Percentiles rank a stretch among this genome's conserved stretches.
Evolutionary conservation across 768 basidiomycete genomes (phyloP).

Genomic region (Pleurotus eryngii): DNA sequence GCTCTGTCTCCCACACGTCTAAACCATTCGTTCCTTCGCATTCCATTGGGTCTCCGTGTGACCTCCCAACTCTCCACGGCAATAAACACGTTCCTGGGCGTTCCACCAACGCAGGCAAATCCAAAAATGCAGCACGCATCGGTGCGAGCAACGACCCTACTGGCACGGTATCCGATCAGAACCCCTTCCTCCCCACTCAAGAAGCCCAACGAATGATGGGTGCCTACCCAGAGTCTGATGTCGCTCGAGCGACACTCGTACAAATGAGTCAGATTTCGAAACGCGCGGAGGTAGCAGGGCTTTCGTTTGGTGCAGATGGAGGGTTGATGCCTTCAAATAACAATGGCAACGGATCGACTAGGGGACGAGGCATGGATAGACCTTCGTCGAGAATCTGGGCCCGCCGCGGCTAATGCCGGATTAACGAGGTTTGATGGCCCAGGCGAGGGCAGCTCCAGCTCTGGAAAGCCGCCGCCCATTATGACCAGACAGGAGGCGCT

Average conservation of each 20-base stretch:
- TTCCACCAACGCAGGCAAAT: constrained; percentile 3
- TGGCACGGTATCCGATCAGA: constrained; percentile 19
- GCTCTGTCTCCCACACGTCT: too few relatives aligned
- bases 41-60: constrained; percentile 1
- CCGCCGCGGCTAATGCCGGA: constrained; percentile 16
- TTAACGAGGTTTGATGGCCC: background rate
- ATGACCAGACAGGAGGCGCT: constrained; percentile 42
- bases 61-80: background rate
- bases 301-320: constrained; percentile 16
- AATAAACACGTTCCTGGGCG: background rate
- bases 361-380: constrained; percentile 4
- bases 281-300: constrained; percentile 40
- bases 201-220: constrained; percentile 48
- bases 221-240: constrained; percentile 48
- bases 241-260: constrained; percentile 65
- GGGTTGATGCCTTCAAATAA: constrained; percentile 7
- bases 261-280: constrained; percentile 80
- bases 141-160: constrained; percentile 5
- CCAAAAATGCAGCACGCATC: constrained; percentile 1
- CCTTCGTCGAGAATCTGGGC: constrained; percentile 16
- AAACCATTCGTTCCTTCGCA: background rate
- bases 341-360: constrained; percentile 5
- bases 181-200: constrained; percentile 56
- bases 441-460: constrained; percentile 16
- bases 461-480: constrained; percentile 9